A percentile compares a stretch with the other conserved stretches of the same genome.
These are phyloP conservation scores for Serendipita sp. DNA, from an alignment of 768 basidiomycete species.

Conservation along the genomic window DNA sequence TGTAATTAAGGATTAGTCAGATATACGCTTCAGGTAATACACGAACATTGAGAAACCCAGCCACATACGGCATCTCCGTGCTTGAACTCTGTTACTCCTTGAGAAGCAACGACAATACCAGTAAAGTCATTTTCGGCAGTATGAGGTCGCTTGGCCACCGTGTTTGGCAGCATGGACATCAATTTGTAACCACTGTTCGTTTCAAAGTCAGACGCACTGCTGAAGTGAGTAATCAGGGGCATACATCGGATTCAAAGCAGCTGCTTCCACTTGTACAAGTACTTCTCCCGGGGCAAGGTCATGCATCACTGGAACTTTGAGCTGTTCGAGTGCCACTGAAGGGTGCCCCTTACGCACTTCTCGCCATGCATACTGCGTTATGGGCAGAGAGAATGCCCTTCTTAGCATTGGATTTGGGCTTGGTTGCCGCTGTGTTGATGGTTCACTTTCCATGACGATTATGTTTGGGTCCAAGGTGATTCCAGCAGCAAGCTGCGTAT, in stretches of 20 bases:
- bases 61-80: constrained; percentile 54
- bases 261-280: constrained; percentile 35
- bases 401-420: neutral
- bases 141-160: constrained; percentile 32
- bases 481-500: no score
- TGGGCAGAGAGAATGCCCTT: constrained; percentile 3
- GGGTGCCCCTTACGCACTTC: constrained; percentile 19
- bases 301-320: constrained; percentile 19
- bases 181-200: constrained; percentile 40
- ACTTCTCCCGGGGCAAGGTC: constrained; percentile 27
- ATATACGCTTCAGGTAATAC: neutral
- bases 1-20: neutral
- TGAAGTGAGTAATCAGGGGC: neutral
- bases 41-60: constrained; percentile 26
- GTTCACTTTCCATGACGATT: neutral
- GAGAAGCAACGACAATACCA: constrained; percentile 42
- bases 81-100: constrained; percentile 31
- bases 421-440: neutral
- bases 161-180: constrained; percentile 33
- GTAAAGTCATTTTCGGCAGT: constrained; percentile 47
- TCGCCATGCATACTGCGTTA: constrained; percentile 18
- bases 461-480: no score
- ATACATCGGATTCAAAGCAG: constrained; percentile 55
- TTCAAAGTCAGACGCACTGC: neutral
- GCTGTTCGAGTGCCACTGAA: constrained; percentile 16